Conservation (phyloP, 2,329 filamentous ascomycete species). For the Ceratocystiopsis minuta region DNA sequence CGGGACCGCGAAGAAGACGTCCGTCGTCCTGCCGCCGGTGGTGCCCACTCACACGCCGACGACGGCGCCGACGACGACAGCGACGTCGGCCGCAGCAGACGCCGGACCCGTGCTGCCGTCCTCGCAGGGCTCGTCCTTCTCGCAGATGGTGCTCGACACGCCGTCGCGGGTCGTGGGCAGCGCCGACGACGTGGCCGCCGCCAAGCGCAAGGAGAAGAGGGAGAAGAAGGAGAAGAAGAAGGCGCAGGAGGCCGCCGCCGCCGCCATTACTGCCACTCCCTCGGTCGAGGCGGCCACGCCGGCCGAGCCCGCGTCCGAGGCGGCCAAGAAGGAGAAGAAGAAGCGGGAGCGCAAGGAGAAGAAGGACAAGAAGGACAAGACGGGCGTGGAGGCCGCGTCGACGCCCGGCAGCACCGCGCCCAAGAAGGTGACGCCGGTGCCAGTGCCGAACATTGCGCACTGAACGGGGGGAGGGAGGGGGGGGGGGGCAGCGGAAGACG, state of each 20-base stretch:
- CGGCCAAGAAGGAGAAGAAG: constrained; percentile 4
- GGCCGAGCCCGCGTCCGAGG: not conserved
- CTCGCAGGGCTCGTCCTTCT: constrained; percentile 4
- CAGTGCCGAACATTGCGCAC: constrained; percentile 2
- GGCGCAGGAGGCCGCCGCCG: constrained; percentile 1
- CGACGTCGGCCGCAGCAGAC: too few relatives aligned
- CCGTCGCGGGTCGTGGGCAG: constrained; percentile 5
- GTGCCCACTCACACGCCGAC: not conserved
- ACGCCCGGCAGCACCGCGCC: not conserved
- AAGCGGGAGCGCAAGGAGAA: not conserved
- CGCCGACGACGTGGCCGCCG: not conserved
- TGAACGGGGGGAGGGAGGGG: not conserved
- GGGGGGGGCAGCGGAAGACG: not conserved
- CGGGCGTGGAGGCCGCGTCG: not conserved
- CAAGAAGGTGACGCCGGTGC: constrained; percentile 9
- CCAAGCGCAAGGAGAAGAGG: constrained; percentile 1
- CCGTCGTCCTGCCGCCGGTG: constrained; percentile 2
- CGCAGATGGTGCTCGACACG: constrained; percentile 4
- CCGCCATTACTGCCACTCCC: not conserved
- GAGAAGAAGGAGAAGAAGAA: constrained; percentile 3
- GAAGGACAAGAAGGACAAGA: constrained; percentile 2
- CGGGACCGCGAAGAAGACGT: constrained; percentile 1
- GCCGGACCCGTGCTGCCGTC: not conserved
- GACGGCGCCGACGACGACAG: not conserved
- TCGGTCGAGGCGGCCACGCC: not conserved